A percentile compares a stretch with the other conserved stretches of the same genome.
These are phyloP conservation scores for Secale cereale DNA, from an alignment of 176 grass and related monocot genomes.

Conservation along the genomic window DNA sequence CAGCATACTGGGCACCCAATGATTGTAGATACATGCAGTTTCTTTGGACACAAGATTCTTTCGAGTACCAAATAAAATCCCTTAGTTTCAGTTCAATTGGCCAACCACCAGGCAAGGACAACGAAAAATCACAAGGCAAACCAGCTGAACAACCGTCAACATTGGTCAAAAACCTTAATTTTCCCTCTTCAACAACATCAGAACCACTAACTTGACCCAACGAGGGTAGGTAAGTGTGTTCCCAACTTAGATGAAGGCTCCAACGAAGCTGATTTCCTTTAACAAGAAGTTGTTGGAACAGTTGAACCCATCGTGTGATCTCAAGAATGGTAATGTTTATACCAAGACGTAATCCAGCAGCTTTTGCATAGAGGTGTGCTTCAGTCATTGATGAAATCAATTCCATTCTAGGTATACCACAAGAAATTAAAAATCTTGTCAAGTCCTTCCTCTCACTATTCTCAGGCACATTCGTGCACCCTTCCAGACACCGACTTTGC, in stretches of 20 bases:
- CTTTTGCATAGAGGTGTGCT: constrained; percentile 79
- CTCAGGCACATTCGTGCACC: constrained; percentile 9
- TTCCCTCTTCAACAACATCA: constrained; percentile 51
- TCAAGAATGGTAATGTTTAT: constrained; percentile 82
- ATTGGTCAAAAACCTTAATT: constrained; percentile 59
- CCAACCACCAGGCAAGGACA: constrained; percentile 78
- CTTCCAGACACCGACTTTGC: constrained; percentile 34
- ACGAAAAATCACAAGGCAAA: constrained; percentile 41
- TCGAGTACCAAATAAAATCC: constrained; percentile 76
- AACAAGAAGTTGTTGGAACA: constrained; percentile 79
- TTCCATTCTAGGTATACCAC: constrained; percentile 60
- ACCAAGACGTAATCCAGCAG: constrained; percentile 57
- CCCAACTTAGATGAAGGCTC: constrained; percentile 97
- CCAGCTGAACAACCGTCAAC: constrained; percentile 37
- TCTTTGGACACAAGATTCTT: constrained; percentile 65
- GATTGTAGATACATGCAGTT: constrained; percentile 80
- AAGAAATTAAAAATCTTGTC: constrained; percentile 64
- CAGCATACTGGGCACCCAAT: constrained; percentile 60
- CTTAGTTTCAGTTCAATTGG: constrained; percentile 65
- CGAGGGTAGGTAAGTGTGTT: constrained; percentile 82
- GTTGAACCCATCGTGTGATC: constrained; percentile 76
- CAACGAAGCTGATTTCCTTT: constrained; percentile 82
- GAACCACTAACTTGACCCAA: constrained; percentile 73
- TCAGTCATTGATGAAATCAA: constrained; percentile 71
- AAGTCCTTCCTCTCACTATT: constrained; percentile 49